These are phyloP conservation scores for Beauveria scarabaeidicola DNA, from an alignment of 2,329 filamentous ascomycete genomes.

Conservation along the genomic window DNA sequence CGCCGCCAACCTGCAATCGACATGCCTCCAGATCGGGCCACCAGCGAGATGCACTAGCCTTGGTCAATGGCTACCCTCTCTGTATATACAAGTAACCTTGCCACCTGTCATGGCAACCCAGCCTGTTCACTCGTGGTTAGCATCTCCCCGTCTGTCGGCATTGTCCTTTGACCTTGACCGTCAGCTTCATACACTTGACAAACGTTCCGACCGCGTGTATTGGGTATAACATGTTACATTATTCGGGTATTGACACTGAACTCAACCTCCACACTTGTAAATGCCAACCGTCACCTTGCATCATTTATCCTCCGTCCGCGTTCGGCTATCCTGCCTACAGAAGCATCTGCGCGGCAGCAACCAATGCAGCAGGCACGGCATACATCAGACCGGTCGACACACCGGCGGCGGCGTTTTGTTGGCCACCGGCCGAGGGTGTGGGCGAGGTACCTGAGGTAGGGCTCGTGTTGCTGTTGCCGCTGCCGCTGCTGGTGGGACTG, in stretches of 20 bases:
- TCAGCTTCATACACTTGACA: too few relatives aligned
- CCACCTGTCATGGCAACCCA: too few relatives aligned
- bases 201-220: too few relatives aligned
- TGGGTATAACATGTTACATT: too few relatives aligned
- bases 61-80: not conserved
- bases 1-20: not conserved
- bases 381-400: conserved; percentile 1
- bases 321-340: not conserved
- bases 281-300: not conserved
- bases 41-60: not conserved
- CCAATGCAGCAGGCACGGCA: conserved; percentile 1
- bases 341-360: conserved; percentile 6
- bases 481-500: conserved; percentile 7
- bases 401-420: conserved; percentile 1
- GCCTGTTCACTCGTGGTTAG: too few relatives aligned
- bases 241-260: too few relatives aligned
- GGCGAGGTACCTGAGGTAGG: not conserved
- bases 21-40: not conserved
- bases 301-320: not conserved
- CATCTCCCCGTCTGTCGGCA: too few relatives aligned
- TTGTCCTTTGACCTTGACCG: too few relatives aligned
- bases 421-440: not conserved
- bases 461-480: not conserved
- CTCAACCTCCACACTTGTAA: not conserved
- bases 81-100: too few relatives aligned